Evolutionary conservation across 805 yeast species (phyloP), one percentile per base, ranked within the genome.

Genomic region (Ascoidea rubescens): DNA sequence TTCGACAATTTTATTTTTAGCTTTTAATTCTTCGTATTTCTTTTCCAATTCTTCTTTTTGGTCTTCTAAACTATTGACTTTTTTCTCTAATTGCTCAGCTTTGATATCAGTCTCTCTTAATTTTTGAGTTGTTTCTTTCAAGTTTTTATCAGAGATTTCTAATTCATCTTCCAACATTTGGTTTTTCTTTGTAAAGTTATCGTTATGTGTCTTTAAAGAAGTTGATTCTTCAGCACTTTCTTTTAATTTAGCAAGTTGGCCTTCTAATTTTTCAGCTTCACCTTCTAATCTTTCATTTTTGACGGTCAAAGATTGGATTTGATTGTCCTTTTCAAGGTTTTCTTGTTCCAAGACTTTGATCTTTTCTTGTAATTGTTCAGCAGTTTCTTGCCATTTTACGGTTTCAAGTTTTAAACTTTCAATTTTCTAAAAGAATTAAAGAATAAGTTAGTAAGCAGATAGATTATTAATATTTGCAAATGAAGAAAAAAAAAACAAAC

Each of bases 341-440:
- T 88, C 96, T 73, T 91, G 97, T 71, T 91, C 98, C 69, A 91
- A 77, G 65, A 77, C 84, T 77, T 90, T 93, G 72, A 86, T 80
- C 68, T 82, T 82, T 57, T 76, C 80, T 56, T 81, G 71, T 63
- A 86, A 78, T 63, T 87, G 96, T 65, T 93, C 99, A 56, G 93
- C 83, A 75, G 89, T 87, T 69, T 88, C 96, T 75, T 91, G 96
- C 88, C 99, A 95, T 62, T 84, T 75, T 74, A 93, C 99, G 60
- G 96, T 91, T 67, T 93, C 98, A 63, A 87, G 75, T 73, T 91
- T 90, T 70, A 93, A 81, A 71, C 82, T 82, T 77, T 74, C 83
- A 73, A 89, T 75, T 79, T 88, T 89, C 95, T 87, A 58, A 69
- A 56, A 69, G 73, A 43, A 44, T 48, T 5, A 17, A 17, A 28